Conservation (phyloP, 2,329 filamentous ascomycete species). For the Parastagonospora nodorum region DNA sequence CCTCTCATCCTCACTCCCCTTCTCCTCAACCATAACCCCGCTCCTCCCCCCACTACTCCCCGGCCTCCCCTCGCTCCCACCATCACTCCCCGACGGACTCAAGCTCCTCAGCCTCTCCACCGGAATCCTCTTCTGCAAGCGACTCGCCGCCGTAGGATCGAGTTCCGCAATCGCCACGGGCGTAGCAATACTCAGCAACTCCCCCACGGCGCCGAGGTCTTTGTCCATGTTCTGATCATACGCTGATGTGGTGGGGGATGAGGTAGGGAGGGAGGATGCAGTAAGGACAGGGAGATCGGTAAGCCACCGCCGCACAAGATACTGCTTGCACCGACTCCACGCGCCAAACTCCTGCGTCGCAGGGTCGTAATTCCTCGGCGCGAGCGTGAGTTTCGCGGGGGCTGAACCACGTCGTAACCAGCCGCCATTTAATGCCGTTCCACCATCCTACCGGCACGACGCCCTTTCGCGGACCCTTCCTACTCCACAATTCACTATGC, state of each 20-base stretch:
- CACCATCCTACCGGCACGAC: slow-evolving; percentile 48
- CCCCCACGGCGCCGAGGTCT: slow-evolving; percentile 36
- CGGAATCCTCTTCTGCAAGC: slow-evolving; percentile 23
- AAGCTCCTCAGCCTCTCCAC: slow-evolving; percentile 34
- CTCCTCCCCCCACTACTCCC: slow-evolving; percentile 26
- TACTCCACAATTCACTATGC: slow-evolving; percentile 56
- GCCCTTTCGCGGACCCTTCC: slow-evolving; percentile 50
- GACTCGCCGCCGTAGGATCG: slow-evolving; percentile 41
- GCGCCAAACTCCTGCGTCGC: slow-evolving; percentile 48
- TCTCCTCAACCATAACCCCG: slow-evolving; percentile 50
- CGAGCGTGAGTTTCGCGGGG: slow-evolving; percentile 47
- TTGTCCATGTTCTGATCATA: slow-evolving; percentile 10
- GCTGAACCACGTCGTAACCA: slow-evolving; percentile 54
- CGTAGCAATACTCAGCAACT: slow-evolving; percentile 42
- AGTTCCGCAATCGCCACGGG: slow-evolving; percentile 45
- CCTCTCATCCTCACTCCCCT: slow-evolving; percentile 44
- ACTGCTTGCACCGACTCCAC: slow-evolving; percentile 47
- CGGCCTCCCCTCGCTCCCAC: slow-evolving; percentile 13
- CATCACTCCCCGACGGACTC: slow-evolving; percentile 38
- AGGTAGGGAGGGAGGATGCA: not conserved
- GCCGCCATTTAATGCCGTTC: slow-evolving; percentile 53
- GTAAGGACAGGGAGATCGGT: slow-evolving; percentile 36
- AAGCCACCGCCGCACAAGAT: slow-evolving; percentile 50
- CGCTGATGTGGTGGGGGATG: not conserved
- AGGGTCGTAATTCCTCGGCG: slow-evolving; percentile 33